These are phyloP conservation scores for Erodium maritimum DNA, from an alignment of 345 rosid species.

Conservation along the genomic window DNA sequence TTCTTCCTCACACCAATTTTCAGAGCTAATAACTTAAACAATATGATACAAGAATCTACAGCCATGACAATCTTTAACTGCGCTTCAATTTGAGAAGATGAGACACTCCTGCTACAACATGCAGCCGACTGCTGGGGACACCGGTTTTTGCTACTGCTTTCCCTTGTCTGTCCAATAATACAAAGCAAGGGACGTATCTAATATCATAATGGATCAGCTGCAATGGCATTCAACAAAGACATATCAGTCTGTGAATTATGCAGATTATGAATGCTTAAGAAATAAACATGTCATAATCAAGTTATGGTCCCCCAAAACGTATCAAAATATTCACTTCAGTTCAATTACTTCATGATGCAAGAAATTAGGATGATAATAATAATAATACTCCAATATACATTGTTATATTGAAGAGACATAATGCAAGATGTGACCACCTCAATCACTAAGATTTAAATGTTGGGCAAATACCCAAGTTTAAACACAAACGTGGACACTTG, in stretches of 20 bases:
- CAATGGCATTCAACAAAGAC: conserved; percentile 8
- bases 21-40: too few relatives aligned
- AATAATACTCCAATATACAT: too few relatives aligned
- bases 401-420: too few relatives aligned
- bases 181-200: conserved; percentile 86
- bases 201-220: conserved; percentile 90
- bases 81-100: conserved; percentile 76
- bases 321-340: too few relatives aligned
- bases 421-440: too few relatives aligned
- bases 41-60: too few relatives aligned
- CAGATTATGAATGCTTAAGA: not conserved
- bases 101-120: conserved; percentile 80
- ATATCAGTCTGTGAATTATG: not conserved
- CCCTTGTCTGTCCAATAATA: conserved; percentile 73
- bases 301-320: not conserved
- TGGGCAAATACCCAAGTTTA: too few relatives aligned
- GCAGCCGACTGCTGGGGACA: conserved; percentile 70
- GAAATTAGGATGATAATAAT: too few relatives aligned
- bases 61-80: too few relatives aligned
- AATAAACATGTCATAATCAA: not conserved
- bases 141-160: conserved; percentile 77
- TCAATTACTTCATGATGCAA: too few relatives aligned
- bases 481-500: too few relatives aligned
- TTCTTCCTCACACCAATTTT: not conserved
- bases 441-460: too few relatives aligned